A percentile compares a stretch with the other conserved stretches of the same genome.
Conservation (phyloP, 2,329 filamentous ascomycete species). For the Monosporascus sp. region DNA sequence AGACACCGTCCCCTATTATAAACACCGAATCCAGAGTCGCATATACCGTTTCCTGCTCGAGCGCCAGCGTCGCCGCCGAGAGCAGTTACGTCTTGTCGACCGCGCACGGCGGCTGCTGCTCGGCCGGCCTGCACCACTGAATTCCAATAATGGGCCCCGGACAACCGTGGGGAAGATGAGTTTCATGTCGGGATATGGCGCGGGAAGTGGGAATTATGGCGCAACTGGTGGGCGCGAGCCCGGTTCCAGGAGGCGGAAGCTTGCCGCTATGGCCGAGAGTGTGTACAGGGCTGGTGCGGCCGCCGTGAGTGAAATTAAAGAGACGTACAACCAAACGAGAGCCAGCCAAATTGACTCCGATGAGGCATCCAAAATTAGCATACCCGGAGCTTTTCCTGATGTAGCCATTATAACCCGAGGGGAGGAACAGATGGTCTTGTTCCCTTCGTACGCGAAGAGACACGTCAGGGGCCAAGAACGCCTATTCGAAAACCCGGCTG, state of each 20-base stretch:
- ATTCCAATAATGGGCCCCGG: conserved; percentile 29
- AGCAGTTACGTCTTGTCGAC: conserved; percentile 42
- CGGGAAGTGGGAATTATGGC: conserved; percentile 30
- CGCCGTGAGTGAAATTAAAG: conserved; percentile 53
- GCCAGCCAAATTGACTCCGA: conserved; percentile 29
- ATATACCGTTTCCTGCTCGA: conserved; percentile 70
- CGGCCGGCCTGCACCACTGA: conserved; percentile 24
- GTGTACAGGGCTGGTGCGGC: conserved; percentile 52
- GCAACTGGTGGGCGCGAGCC: conserved; percentile 44
- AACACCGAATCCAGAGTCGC: conserved; percentile 65
- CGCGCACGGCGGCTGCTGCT: conserved; percentile 42
- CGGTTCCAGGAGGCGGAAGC: conserved; percentile 70
- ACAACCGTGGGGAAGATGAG: conserved; percentile 21
- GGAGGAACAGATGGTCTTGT: conserved; percentile 88
- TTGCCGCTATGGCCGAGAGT: conserved; percentile 59
- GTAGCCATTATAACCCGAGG: conserved; percentile 74
- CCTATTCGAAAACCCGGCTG: conserved; percentile 26
- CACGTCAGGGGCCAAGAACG: conserved; percentile 48
- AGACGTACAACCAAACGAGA: conserved; percentile 53
- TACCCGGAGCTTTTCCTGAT: conserved; percentile 77
- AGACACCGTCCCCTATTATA: conserved; percentile 67
- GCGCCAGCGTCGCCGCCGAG: conserved; percentile 51
- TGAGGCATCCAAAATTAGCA: conserved; percentile 37
- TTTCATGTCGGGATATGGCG: conserved; percentile 27
- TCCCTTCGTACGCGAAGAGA: conserved; percentile 84